phyloP scores from a whole-genome alignment of 441 rosid species.

The Dalechampia spathulata region DNA sequence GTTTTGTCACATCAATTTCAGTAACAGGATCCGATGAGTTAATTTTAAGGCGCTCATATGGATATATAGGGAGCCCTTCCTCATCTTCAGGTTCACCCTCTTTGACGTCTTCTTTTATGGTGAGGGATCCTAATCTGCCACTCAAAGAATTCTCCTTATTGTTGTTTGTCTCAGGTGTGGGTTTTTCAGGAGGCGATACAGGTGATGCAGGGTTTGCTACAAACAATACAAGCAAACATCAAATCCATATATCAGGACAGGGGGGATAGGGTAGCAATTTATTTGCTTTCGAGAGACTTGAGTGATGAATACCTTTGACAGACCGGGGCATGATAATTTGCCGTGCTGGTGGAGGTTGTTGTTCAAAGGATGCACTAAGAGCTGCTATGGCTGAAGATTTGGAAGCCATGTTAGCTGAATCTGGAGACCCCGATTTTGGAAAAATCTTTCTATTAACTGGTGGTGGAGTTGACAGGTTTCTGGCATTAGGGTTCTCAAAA shows the following conservation, averaged over 20 bases:
- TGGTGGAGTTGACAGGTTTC: constrained; percentile 99
- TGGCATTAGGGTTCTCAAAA: constrained; percentile 69
- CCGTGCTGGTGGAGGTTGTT: constrained; percentile 49
- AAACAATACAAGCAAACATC: constrained; percentile 8
- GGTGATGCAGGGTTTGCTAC: constrained; percentile 48
- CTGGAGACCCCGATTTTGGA: constrained; percentile 77
- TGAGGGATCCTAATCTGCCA: constrained; percentile 69
- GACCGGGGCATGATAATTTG: constrained; percentile 62
- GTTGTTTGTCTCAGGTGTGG: constrained; percentile 38
- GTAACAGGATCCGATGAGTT: constrained; percentile 55
- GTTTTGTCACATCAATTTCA: constrained; percentile 83
- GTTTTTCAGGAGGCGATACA: constrained; percentile 36
- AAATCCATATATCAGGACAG: not conserved
- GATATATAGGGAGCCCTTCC: constrained; percentile 63
- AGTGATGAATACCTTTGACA: constrained; percentile 44
- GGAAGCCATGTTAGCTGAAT: constrained; percentile 42
- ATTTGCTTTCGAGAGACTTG: not conserved
- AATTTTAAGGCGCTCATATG: constrained; percentile 69
- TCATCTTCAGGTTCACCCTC: constrained; percentile 90
- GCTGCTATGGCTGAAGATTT: constrained; percentile 76
- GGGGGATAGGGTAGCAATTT: not conserved
- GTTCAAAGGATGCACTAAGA: constrained; percentile 60
- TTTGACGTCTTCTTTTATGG: constrained; percentile 76
- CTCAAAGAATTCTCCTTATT: constrained; percentile 51
- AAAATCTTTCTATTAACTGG: constrained; percentile 85